Percentiles rank a stretch among this genome's conserved stretches.
Conservation (phyloP, 164 flowering plant species). For the Berberis vulgaris region DNA sequence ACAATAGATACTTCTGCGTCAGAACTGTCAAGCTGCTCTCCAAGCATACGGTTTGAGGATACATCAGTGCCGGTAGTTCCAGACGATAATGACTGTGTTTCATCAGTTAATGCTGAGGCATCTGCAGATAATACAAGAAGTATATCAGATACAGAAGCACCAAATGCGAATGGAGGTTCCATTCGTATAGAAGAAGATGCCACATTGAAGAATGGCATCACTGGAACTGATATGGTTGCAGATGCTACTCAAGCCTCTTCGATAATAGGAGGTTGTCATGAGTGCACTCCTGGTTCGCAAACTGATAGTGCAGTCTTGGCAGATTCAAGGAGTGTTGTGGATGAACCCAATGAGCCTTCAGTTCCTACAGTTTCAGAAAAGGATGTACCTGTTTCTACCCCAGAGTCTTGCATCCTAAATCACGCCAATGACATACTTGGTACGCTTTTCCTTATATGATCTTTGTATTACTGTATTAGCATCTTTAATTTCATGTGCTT, state of each 20-base stretch:
- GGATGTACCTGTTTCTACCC: conserved; percentile 18
- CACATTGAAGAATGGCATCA: conserved; percentile 10
- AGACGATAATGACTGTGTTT: conserved; percentile 20
- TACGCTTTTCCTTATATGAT: conserved; percentile 15
- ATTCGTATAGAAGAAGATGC: conserved; percentile 22
- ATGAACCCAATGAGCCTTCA: conserved; percentile 28
- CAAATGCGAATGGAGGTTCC: conserved; percentile 15
- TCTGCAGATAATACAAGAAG: conserved; percentile 12
- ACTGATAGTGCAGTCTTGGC: conserved; percentile 20
- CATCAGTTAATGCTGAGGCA: conserved; percentile 29
- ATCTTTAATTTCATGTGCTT: too few relatives aligned
- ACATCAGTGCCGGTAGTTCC: conserved; percentile 20
- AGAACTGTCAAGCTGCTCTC: conserved; percentile 25
- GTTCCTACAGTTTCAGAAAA: conserved; percentile 15
- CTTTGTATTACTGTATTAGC: too few relatives aligned
- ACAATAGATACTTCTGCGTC: conserved; percentile 24
- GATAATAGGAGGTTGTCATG: conserved; percentile 21
- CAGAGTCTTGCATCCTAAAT: conserved; percentile 25
- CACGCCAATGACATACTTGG: conserved; percentile 31
- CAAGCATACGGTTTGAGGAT: conserved; percentile 16
- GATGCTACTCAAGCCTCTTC: conserved; percentile 21
- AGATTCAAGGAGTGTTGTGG: conserved; percentile 18
- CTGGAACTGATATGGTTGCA: conserved; percentile 22
- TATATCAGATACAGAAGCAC: conserved; percentile 21
- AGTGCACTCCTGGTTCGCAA: conserved; percentile 19